Evolutionary conservation across 2,329 filamentous ascomycete genomes (phyloP), one percentile per base, ranked within the genome.

Genomic region (Monosporascus sp.): DNA sequence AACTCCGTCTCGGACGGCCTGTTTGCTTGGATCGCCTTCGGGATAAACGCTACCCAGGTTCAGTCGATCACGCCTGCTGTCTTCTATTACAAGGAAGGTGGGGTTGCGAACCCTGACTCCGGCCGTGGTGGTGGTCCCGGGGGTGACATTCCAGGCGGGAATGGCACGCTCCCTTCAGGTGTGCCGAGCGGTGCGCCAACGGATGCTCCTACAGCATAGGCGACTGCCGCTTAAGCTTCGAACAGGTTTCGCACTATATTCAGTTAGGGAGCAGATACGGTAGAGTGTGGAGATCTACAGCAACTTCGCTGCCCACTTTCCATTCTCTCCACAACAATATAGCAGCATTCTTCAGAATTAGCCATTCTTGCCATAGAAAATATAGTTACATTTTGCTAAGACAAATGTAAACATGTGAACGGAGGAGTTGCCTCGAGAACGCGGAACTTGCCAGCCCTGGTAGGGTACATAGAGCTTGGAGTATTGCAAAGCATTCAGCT

Each of bases 21-120:
- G 24, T 73, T 84, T 44, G 77, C 71, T 17, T 84, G 81, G 80
- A 73, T 82, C 55, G 71, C 74, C 0, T 69, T 83, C 40, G 80
- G 76, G 2, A 73, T 83, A 44, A 72, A 80, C 58, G 53, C 69
- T 3, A 67, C 62, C 35, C 37, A 53, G 7, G 49, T 45, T 37
- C 50, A 55, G 37, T 38, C 44, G 31, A 58, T 69, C 16, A 57
- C 37, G 24, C 61, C 64, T 19, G 69, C 68, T 6, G 67, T 62
- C 9, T 67, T 60, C 5, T 52, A 63, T n/a, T 65, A 64, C 37
- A 57, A 62, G 48, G 53, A 57, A 7, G 69, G 69, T 16, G 69
- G 69, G 17, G 63, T 65, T 16, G 55, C 52, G 0, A 68, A 65
- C 50, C 48, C 51, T 31, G 55, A 58, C 43, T 45, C 48, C 24